phyloP scores from a whole-genome alignment of 1,139 yeast genomes.

The Scheffersomyces illinoinensis region DNA sequence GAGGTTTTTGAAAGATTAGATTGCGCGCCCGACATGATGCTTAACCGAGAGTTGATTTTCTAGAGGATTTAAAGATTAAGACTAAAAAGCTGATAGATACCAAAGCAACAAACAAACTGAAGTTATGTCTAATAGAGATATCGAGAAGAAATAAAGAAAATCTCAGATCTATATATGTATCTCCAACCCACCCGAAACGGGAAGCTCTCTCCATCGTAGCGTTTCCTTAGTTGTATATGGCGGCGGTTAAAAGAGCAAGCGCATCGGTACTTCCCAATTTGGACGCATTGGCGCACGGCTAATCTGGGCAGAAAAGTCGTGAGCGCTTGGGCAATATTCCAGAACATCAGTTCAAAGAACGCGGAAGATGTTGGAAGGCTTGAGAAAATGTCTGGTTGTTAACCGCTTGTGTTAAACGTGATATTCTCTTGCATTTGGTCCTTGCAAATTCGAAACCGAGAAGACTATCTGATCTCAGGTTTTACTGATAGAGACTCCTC shows the following conservation, averaged over 20 bases:
- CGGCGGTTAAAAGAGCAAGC: background rate
- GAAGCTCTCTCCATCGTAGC: background rate
- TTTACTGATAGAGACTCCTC: background rate
- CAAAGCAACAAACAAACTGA: conserved; percentile 3
- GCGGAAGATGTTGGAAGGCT: background rate
- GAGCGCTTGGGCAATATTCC: background rate
- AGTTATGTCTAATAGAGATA: background rate
- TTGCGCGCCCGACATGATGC: conserved; percentile 6
- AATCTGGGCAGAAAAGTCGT: no score
- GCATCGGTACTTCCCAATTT: background rate
- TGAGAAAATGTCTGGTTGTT: no score
- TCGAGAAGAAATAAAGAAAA: conserved; percentile 1
- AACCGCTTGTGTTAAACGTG: no score
- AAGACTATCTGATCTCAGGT: background rate
- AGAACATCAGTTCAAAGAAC: background rate
- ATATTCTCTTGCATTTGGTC: background rate
- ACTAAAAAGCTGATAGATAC: conserved; percentile 5
- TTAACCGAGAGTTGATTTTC: conserved; percentile 4
- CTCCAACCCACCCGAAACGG: background rate
- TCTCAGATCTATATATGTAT: background rate
- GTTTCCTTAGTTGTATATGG: background rate
- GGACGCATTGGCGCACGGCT: background rate
- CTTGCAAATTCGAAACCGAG: background rate
- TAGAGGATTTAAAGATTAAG: conserved; percentile 5
- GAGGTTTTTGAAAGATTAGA: conserved; percentile 8